Percentiles rank a stretch among this genome's conserved stretches.
Evolutionary conservation across 352 stramenopile genomes (phyloP).

Genomic region (Globisporangium spiculum): DNA sequence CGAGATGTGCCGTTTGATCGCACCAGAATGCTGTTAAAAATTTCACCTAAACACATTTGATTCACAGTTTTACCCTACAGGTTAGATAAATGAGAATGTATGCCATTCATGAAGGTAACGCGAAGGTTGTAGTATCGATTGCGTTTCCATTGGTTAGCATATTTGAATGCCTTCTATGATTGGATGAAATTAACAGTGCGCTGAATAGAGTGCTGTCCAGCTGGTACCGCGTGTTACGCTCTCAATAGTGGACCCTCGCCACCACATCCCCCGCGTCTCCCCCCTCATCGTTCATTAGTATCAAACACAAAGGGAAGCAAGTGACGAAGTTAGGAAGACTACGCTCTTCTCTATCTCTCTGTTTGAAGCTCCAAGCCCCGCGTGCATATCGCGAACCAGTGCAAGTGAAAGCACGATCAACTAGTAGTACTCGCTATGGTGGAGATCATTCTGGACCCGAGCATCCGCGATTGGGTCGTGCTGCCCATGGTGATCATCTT

Average conservation of each 20-base stretch:
- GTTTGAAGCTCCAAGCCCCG: neutral
- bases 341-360: neutral
- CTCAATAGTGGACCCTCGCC: conserved; percentile 1
- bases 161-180: neutral
- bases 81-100: too few species aligned
- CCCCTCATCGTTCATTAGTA: conserved; percentile 2
- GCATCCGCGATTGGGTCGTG: conserved; percentile 95
- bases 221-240: conserved; percentile 1
- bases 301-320: neutral
- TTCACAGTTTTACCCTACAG: neutral
- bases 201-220: neutral
- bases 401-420: neutral
- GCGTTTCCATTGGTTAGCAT: neutral
- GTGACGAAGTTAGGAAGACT: neutral
- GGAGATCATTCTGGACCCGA: conserved; percentile 91
- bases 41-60: too few species aligned
- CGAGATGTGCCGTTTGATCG: conserved; percentile 1
- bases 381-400: neutral
- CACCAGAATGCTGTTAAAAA: too few species aligned
- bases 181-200: neutral
- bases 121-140: neutral
- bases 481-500: conserved; percentile 97
- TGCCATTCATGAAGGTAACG: neutral
- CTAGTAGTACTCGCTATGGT: conserved; percentile 35
- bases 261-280: neutral